Conservation (phyloP, 2,329 filamentous ascomycete genomes). For the Hymenoscyphus fraxineus region DNA sequence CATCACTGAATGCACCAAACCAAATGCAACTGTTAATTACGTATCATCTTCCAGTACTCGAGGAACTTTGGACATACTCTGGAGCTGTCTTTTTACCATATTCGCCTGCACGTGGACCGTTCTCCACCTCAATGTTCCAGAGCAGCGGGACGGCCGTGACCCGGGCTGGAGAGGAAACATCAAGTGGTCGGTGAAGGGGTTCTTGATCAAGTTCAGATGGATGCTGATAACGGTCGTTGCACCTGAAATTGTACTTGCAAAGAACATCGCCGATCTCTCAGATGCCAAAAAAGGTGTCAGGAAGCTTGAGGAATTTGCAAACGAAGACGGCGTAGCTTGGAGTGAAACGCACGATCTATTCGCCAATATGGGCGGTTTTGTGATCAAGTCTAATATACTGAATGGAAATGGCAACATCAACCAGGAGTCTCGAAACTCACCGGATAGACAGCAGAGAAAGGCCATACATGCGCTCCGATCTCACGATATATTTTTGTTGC, state of each 20-base stretch:
- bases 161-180: slow-evolving; percentile 6
- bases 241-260: slow-evolving; percentile 16
- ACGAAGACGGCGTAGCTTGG: slow-evolving; percentile 15
- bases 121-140: slow-evolving; percentile 26
- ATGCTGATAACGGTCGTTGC: slow-evolving; percentile 15
- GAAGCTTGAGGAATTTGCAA: slow-evolving; percentile 8
- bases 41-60: not conserved
- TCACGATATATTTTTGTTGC: not conserved
- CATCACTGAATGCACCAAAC: slow-evolving; percentile 10
- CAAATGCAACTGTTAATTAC: slow-evolving; percentile 9
- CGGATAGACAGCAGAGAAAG: not conserved
- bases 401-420: not conserved
- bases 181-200: slow-evolving; percentile 1
- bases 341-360: slow-evolving; percentile 19
- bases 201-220: slow-evolving; percentile 12
- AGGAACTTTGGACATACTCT: slow-evolving; percentile 8
- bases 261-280: slow-evolving; percentile 9
- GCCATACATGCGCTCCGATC: not conserved
- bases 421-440: not conserved
- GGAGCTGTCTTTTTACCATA: slow-evolving; percentile 19
- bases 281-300: slow-evolving; percentile 4
- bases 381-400: not conserved
- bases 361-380: slow-evolving; percentile 23
- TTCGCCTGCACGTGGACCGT: slow-evolving; percentile 25
- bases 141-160: slow-evolving; percentile 10